Evolutionary conservation across 2,329 filamentous ascomycete genomes (phyloP).

Genomic region (Paecilomyces variotii): DNA sequence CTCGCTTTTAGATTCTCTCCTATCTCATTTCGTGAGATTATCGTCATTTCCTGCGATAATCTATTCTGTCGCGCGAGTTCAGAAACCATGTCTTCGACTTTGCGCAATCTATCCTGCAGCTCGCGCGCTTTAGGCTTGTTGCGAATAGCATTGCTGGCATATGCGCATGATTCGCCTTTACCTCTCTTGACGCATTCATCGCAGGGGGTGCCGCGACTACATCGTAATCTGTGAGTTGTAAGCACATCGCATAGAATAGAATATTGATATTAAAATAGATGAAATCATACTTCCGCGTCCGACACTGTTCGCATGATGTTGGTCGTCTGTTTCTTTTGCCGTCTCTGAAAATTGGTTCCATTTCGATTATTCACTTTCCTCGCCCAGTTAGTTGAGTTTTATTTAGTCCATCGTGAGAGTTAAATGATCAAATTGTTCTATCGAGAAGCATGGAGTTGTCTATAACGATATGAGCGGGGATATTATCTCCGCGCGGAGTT

Average conservation of each 20-base stretch:
- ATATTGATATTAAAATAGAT: neutral
- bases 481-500: slow-evolving; percentile 5
- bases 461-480: neutral
- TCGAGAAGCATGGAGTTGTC: too few relatives aligned
- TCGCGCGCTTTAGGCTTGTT: neutral
- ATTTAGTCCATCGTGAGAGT: too few relatives aligned
- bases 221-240: slow-evolving; percentile 2
- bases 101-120: neutral
- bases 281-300: slow-evolving; percentile 3
- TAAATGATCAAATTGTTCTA: too few relatives aligned
- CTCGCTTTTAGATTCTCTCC: neutral
- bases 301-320: slow-evolving; percentile 8
- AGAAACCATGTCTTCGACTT: slow-evolving; percentile 4
- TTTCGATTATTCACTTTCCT: neutral
- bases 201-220: slow-evolving; percentile 5
- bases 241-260: neutral
- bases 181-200: slow-evolving; percentile 5
- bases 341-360: slow-evolving; percentile 3
- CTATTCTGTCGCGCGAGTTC: slow-evolving; percentile 1
- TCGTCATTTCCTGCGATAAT: neutral
- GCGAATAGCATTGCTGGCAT: slow-evolving; percentile 6
- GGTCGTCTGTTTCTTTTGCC: slow-evolving; percentile 6
- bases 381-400: too few relatives aligned
- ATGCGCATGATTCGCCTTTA: slow-evolving; percentile 3
- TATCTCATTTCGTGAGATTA: neutral